These are phyloP conservation scores for Phytopythium boreale DNA, from an alignment of 352 stramenopile species.

Conservation along the genomic window DNA sequence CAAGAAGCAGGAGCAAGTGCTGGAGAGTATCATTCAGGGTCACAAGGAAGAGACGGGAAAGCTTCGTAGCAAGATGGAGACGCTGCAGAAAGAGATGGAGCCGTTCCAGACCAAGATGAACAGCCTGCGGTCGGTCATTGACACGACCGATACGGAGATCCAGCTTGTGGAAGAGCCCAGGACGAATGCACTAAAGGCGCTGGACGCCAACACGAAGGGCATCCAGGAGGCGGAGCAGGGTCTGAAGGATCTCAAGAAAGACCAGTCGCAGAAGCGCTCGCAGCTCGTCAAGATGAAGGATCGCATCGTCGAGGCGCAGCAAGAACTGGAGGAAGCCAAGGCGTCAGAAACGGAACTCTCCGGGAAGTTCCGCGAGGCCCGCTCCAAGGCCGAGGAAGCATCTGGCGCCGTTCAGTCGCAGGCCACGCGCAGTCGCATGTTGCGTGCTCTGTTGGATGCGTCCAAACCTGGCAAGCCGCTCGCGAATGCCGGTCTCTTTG, in stretches of 20 bases:
- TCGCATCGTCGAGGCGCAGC: slow-evolving; percentile 74
- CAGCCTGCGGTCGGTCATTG: slow-evolving; percentile 66
- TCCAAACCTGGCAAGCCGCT: slow-evolving; percentile 89
- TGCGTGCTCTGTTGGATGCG: slow-evolving; percentile 92
- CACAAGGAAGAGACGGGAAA: slow-evolving; percentile 77
- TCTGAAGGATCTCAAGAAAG: slow-evolving; percentile 57
- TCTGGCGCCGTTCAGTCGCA: slow-evolving; percentile 64
- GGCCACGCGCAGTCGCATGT: slow-evolving; percentile 66
- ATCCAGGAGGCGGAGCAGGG: slow-evolving; percentile 56
- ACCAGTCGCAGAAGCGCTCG: slow-evolving; percentile 48
- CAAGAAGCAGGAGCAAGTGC: slow-evolving; percentile 83
- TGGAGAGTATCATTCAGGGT: slow-evolving; percentile 81
- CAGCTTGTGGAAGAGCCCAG: slow-evolving; percentile 68
- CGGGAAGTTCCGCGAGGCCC: slow-evolving; percentile 61
- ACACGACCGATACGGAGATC: slow-evolving; percentile 80
- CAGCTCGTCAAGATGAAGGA: slow-evolving; percentile 70
- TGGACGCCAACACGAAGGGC: slow-evolving; percentile 57
- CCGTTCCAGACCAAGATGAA: slow-evolving; percentile 74
- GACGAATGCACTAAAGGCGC: slow-evolving; percentile 76
- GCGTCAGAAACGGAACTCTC: slow-evolving; percentile 42
- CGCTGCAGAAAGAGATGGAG: slow-evolving; percentile 75
- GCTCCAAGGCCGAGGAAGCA: slow-evolving; percentile 76
- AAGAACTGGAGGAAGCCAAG: slow-evolving; percentile 70
- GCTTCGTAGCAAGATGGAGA: slow-evolving; percentile 72
- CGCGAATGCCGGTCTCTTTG: slow-evolving; percentile 90